Conservation (phyloP, 139 green algal species). For the Picochlorum sp. region DNA sequence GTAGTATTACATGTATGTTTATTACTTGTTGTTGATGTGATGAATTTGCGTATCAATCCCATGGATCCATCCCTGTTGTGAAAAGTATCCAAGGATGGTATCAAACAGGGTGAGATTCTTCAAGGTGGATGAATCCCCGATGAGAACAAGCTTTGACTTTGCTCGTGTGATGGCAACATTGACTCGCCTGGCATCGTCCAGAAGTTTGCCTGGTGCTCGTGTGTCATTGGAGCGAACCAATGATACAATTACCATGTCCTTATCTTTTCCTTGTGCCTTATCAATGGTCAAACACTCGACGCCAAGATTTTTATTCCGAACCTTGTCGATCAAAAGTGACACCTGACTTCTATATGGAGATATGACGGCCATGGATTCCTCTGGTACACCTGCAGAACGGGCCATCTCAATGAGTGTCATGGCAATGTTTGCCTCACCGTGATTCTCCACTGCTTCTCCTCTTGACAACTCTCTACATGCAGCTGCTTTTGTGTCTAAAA, state of each 20-base stretch:
- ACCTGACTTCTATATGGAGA: conserved; percentile 80
- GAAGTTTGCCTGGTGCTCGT: conserved; percentile 38
- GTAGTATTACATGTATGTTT: background rate
- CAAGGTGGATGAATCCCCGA: conserved; percentile 54
- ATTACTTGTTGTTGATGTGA: background rate
- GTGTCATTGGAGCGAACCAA: conserved; percentile 63
- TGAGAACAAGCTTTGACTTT: conserved; percentile 66
- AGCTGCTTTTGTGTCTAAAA: conserved; percentile 67
- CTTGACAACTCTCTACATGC: conserved; percentile 17
- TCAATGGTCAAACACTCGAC: conserved; percentile 84
- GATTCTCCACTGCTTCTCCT: conserved; percentile 46
- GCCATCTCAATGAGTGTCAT: conserved; percentile 41
- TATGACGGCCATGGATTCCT: conserved; percentile 56
- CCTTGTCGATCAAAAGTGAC: conserved; percentile 16
- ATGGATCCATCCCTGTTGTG: background rate
- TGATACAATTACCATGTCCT: conserved; percentile 61
- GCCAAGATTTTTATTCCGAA: background rate
- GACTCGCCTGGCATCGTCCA: conserved; percentile 78
- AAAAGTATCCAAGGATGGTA: conserved; percentile 16
- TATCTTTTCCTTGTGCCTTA: conserved; percentile 78
- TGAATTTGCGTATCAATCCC: background rate
- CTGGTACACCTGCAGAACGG: conserved; percentile 31
- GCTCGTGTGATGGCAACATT: conserved; percentile 92
- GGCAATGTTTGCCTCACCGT: conserved; percentile 50
- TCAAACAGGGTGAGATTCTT: conserved; percentile 27